These are phyloP conservation scores for Sechiopsis laciniata DNA, from an alignment of 306 rosid genomes.

Conservation along the genomic window DNA sequence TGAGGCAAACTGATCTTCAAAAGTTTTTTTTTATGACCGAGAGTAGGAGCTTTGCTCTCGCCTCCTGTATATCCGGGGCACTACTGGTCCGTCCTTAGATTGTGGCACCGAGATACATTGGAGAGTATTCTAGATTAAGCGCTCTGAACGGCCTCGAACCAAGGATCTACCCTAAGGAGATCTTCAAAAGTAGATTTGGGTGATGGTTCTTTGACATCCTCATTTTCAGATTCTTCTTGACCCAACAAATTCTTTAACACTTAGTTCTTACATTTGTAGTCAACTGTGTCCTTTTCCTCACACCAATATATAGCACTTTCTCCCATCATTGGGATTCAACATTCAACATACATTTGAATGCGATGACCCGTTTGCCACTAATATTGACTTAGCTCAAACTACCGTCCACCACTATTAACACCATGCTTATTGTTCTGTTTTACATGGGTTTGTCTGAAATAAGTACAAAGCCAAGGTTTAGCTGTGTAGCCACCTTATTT, in stretches of 20 bases:
- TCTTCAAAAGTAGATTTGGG: neutral
- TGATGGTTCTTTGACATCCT: neutral
- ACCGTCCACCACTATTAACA: neutral
- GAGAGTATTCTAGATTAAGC: no score
- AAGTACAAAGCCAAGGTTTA: neutral
- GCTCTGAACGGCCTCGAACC: no score
- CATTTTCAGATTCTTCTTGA: neutral
- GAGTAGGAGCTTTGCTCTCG: no score
- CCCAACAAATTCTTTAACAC: neutral
- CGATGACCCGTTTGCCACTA: neutral
- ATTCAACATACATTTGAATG: neutral
- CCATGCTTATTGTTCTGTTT: neutral
- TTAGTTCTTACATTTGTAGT: neutral
- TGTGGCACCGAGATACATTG: no score
- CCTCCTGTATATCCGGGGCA: no score
- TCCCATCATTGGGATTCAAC: neutral
- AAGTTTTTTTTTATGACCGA: no score
- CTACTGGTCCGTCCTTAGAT: no score
- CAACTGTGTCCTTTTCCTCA: neutral
- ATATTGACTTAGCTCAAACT: neutral
- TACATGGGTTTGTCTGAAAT: no score
- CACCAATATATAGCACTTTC: neutral
- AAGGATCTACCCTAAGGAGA: no score
- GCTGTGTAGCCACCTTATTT: neutral
- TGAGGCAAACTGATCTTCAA: neutral